These are phyloP conservation scores for Peronospora farinosa DNA, from an alignment of 352 stramenopile species.

Conservation along the genomic window DNA sequence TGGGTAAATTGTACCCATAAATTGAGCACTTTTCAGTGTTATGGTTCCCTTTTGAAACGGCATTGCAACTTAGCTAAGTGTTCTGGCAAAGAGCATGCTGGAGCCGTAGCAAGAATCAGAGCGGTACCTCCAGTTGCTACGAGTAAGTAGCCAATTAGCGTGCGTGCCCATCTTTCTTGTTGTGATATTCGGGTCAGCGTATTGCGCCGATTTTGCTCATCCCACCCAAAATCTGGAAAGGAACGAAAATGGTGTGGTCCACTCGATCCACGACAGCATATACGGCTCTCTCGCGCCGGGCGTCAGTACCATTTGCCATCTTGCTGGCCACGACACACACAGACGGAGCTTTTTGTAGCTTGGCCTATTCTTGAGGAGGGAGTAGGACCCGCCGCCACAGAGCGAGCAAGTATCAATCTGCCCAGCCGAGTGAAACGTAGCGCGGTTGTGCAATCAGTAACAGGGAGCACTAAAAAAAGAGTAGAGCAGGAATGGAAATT, in stretches of 20 bases:
- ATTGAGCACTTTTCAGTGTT: neutral
- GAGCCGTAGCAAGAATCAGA: constrained; percentile 4
- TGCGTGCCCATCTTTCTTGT: constrained; percentile 26
- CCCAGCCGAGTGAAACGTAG: constrained; percentile 3
- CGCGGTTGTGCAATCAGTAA: constrained; percentile 12
- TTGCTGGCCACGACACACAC: constrained; percentile 37
- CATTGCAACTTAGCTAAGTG: no score
- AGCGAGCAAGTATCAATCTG: constrained; percentile 14
- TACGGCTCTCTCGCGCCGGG: constrained; percentile 19
- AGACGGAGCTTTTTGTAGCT: constrained; percentile 15
- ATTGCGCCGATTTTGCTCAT: constrained; percentile 21
- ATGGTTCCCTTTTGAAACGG: no score
- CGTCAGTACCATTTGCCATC: constrained; percentile 33
- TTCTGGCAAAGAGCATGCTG: neutral
- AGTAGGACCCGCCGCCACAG: constrained; percentile 15
- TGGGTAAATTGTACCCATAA: constrained; percentile 4
- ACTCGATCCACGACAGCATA: constrained; percentile 11
- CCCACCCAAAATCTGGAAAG: constrained; percentile 30
- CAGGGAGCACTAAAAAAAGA: constrained; percentile 11
- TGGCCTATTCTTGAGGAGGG: constrained; percentile 9
- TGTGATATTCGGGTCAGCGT: constrained; percentile 22
- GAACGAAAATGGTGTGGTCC: constrained; percentile 25
- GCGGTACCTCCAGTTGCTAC: constrained; percentile 15
- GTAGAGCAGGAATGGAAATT: constrained; percentile 57
- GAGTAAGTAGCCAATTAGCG: constrained; percentile 13